Evolutionary conservation across 2,329 filamentous ascomycete species (phyloP).

Genomic region (Aspergillus clavatus): DNA sequence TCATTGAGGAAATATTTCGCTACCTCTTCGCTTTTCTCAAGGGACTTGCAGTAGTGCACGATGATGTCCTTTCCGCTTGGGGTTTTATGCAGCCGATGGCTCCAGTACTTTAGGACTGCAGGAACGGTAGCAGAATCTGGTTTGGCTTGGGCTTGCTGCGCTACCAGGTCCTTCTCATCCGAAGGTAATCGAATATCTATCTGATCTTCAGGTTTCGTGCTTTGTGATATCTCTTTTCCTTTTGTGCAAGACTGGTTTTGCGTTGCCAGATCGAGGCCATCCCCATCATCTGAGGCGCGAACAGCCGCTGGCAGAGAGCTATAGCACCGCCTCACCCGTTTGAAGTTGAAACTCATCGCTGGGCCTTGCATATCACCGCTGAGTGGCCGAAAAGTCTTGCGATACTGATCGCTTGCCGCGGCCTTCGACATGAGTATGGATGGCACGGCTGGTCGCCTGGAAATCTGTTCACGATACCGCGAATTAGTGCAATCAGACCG

Average conservation of each 20-base stretch:
- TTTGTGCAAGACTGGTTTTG: background rate
- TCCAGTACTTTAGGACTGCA: conserved; percentile 26
- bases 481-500: too few relatives aligned
- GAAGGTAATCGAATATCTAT: background rate
- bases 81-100: conserved; percentile 42
- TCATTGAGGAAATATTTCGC: conserved; percentile 63
- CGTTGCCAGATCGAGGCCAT: background rate
- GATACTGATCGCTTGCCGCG: background rate
- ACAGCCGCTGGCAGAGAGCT: background rate
- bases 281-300: background rate
- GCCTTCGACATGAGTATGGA: background rate
- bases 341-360: background rate
- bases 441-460: too few relatives aligned
- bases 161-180: background rate
- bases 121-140: background rate
- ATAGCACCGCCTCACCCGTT: background rate
- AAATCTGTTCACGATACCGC: too few relatives aligned
- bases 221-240: background rate
- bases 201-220: background rate
- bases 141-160: background rate
- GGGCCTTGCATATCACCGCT: background rate
- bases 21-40: conserved; percentile 62
- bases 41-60: conserved; percentile 73
- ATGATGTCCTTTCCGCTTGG: conserved; percentile 51
- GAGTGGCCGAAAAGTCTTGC: background rate